Conservation (phyloP, 305 asterid species). For the Petunia hybrid region DNA sequence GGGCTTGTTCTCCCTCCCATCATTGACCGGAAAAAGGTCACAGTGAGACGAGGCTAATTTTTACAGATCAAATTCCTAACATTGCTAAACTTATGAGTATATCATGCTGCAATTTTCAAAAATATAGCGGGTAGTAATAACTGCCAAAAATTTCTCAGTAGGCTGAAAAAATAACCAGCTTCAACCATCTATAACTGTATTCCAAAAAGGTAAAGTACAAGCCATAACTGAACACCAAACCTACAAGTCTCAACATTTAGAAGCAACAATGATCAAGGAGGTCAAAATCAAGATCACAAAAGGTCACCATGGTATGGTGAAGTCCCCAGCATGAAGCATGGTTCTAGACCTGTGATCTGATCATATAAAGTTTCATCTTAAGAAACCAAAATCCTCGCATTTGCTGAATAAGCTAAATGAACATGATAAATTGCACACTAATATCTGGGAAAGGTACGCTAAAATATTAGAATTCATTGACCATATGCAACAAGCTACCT, state of each 20-base stretch:
- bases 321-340: neutral
- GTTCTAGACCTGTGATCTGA: neutral
- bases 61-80: neutral
- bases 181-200: neutral
- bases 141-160: neutral
- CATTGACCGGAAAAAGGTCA: too few species aligned
- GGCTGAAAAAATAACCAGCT: neutral
- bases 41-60: conserved; percentile 16
- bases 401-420: neutral
- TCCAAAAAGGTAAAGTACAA: neutral
- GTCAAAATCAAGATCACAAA: neutral
- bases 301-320: neutral
- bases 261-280: neutral
- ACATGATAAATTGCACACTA: conserved; percentile 20
- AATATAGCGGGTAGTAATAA: neutral
- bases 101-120: neutral
- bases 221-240: neutral
- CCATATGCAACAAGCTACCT: neutral
- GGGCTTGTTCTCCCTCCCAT: too few species aligned
- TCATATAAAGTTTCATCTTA: neutral
- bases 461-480: neutral
- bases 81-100: neutral
- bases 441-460: neutral
- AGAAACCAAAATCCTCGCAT: neutral
- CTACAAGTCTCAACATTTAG: neutral